These are phyloP conservation scores for Jatropha curcas DNA, from an alignment of 345 rosid species.

Conservation along the genomic window DNA sequence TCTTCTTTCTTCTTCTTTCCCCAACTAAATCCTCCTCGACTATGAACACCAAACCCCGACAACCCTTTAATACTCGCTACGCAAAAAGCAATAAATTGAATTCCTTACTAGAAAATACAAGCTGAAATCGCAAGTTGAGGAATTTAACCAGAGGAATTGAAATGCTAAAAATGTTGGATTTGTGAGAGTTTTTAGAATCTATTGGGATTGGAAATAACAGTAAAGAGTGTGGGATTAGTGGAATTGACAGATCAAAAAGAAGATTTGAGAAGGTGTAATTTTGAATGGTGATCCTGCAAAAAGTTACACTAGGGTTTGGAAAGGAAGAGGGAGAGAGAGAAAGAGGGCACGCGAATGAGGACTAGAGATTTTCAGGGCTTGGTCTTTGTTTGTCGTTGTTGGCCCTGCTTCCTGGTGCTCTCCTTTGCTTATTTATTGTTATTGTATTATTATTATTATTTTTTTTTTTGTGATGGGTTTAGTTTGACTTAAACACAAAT, in stretches of 20 bases:
- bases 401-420: background rate
- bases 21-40: too few species aligned
- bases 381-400: background rate
- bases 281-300: background rate
- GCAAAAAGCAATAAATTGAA: background rate
- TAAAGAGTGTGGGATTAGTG: background rate
- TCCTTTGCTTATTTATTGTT: background rate
- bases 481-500: too few species aligned
- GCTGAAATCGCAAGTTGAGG: background rate
- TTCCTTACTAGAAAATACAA: background rate
- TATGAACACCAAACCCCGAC: background rate
- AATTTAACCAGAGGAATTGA: background rate
- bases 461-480: too few species aligned
- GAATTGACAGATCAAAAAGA: conserved; percentile 5
- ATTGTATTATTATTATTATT: background rate
- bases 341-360: background rate
- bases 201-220: background rate
- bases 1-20: too few species aligned
- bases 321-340: background rate
- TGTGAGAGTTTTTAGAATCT: too few species aligned
- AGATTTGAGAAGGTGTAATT: background rate
- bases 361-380: too few species aligned
- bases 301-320: conserved; percentile 12
- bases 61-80: background rate
- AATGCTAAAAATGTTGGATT: background rate